phyloP scores from a whole-genome alignment of 148 eudicot genomes.

The Polygonum maritimum region DNA sequence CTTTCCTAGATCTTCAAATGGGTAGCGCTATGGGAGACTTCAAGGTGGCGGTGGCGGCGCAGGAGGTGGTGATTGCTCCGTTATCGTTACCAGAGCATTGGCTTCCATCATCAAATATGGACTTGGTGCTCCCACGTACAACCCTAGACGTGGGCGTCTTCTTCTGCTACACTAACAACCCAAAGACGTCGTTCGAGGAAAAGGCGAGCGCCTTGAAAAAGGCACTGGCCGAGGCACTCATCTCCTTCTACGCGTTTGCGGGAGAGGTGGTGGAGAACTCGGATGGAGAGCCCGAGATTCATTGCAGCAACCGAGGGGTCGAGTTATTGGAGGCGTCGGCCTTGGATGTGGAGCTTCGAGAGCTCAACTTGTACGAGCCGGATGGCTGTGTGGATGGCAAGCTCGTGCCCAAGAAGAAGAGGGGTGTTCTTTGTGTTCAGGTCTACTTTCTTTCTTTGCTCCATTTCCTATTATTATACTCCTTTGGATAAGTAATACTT shows the following conservation, averaged over 20 bases:
- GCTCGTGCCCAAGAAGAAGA: constrained; percentile 40
- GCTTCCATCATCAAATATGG: constrained; percentile 50
- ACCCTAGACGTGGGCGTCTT: constrained; percentile 40
- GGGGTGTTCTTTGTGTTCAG: constrained; percentile 62
- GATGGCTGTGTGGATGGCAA: constrained; percentile 46
- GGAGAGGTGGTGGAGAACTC: constrained; percentile 49
- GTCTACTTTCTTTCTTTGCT: constrained; percentile 12
- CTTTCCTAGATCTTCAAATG: background rate
- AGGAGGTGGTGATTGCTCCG: constrained; percentile 28
- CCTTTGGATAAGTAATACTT: too few species aligned
- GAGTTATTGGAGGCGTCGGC: constrained; percentile 50
- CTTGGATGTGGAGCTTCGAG: constrained; percentile 24
- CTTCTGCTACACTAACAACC: constrained; percentile 35
- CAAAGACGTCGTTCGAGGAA: background rate
- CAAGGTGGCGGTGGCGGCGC: background rate
- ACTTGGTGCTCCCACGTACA: constrained; percentile 33
- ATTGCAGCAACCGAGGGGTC: constrained; percentile 69
- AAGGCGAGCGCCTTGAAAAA: constrained; percentile 31
- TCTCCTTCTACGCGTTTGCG: constrained; percentile 34
- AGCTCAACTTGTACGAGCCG: constrained; percentile 43
- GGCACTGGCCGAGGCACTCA: constrained; percentile 36
- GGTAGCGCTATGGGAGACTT: background rate
- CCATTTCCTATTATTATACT: too few species aligned
- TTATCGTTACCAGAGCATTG: constrained; percentile 35
- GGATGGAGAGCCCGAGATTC: constrained; percentile 57